Evolutionary conservation across 345 rosid genomes (phyloP), one percentile per base, ranked within the genome.

Genomic region (Acer campestre): DNA sequence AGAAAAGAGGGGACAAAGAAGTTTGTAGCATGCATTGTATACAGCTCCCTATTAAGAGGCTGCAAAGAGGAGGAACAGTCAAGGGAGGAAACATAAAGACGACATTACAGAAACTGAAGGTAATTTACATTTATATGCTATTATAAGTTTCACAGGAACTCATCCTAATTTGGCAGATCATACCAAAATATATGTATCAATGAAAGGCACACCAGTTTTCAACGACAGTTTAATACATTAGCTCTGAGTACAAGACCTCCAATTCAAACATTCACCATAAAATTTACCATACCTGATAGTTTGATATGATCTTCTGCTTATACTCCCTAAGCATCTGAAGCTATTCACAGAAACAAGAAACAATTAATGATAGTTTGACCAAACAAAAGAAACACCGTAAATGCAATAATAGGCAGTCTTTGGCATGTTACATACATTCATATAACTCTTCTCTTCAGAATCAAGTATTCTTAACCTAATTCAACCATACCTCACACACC

Each of bases 1-100:
- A 90, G 87, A 84, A 94, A 97, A 44, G 98, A 89, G 67, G 98
- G 98, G 55, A 73, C 84, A 77, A 97, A 91, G 88, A 90, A 89
- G 51, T 80, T 69, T 22, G 80, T 59, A 66, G 95, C 85, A 67
- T 91, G 83, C 81, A 91, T 85, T 2, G 86, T 42, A 77, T 88
- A 90, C 59, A 97, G 77, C 83, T 94, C 95, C 78, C 75, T 88
- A 77, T 90, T 84, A 83, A 86, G 75, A 64, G 97, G 98, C 98
- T 96, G 93, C 88, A 81, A 38, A 61, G 65, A 55, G 61, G 10
- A 35, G 31, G 79, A 80, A 70, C 68, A 82, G 18, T 53, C 38
- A 18, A 62, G 64, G 73, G 58, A 62, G 22, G 3, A 62, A 59
- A 59, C 10, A 9, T 58, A 53, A 61, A 48, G 46, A 46, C 25